These are phyloP conservation scores for Ophiostoma sp. DNA, from an alignment of 2,329 filamentous ascomycete genomes.

Conservation along the genomic window DNA sequence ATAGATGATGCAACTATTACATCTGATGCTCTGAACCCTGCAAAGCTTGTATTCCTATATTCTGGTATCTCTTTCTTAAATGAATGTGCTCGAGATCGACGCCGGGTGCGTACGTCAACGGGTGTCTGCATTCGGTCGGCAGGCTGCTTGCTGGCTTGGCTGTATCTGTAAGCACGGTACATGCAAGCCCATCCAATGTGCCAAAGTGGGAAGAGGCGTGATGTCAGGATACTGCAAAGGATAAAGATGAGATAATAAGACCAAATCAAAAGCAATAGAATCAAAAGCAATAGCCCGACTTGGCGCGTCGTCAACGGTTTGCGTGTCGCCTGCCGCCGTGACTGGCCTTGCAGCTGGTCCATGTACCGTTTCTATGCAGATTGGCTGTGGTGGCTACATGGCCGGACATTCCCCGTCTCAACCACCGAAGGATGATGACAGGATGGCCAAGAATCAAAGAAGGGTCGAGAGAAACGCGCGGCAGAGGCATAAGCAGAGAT, in stretches of 20 bases:
- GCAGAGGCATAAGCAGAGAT: not conserved
- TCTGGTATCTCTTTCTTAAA: too few relatives aligned
- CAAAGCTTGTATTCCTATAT: not conserved
- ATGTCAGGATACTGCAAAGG: too few relatives aligned
- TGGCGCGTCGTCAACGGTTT: constrained; percentile 7
- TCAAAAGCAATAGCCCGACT: not conserved
- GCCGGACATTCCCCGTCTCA: constrained; percentile 13
- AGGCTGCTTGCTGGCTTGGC: too few relatives aligned
- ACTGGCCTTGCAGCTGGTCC: not conserved
- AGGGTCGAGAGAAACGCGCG: not conserved
- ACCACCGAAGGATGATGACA: constrained; percentile 2
- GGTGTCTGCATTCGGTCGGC: too few relatives aligned
- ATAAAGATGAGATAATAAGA: not conserved
- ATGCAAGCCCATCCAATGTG: too few relatives aligned
- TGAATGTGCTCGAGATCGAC: not conserved
- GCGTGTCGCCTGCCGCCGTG: constrained; percentile 3
- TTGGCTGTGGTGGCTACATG: not conserved
- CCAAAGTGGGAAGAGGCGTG: too few relatives aligned
- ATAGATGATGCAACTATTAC: too few relatives aligned
- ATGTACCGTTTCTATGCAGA: not conserved
- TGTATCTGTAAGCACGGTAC: too few relatives aligned
- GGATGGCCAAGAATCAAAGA: not conserved
- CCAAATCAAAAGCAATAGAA: not conserved
- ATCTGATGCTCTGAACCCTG: not conserved
- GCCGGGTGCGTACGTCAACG: not conserved